Conservation (phyloP, 345 rosid species). For the Eutrema yunnanense region DNA sequence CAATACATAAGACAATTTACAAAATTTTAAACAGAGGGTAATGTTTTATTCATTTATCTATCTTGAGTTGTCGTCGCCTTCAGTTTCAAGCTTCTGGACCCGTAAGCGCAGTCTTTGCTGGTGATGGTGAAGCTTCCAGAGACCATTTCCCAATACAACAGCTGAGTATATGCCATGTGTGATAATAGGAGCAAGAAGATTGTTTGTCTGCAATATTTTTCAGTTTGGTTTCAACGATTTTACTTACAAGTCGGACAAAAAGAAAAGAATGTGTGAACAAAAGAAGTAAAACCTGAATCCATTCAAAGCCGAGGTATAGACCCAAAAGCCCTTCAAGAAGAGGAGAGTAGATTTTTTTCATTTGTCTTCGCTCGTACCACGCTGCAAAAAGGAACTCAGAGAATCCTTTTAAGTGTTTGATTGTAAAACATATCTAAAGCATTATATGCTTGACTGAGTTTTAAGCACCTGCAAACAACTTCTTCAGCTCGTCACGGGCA, state of each 20-base stretch:
- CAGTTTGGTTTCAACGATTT: neutral
- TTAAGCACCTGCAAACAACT: slow-evolving; percentile 71
- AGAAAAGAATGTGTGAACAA: neutral
- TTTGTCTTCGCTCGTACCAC: slow-evolving; percentile 93
- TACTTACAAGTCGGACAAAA: neutral
- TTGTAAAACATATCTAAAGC: neutral
- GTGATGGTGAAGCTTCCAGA: slow-evolving; percentile 88
- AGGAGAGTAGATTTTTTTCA: slow-evolving; percentile 95
- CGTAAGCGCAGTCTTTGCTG: slow-evolving; percentile 59
- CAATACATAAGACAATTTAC: slow-evolving; percentile 15
- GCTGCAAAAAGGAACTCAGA: slow-evolving; percentile 39
- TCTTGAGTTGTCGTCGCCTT: slow-evolving; percentile 28
- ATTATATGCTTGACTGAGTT: neutral
- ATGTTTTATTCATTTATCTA: neutral
- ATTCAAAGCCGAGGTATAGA: slow-evolving; percentile 88
- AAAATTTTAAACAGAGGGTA: neutral
- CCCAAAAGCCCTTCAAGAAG: slow-evolving; percentile 91
- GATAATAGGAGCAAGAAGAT: slow-evolving; percentile 82
- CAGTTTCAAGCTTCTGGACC: slow-evolving; percentile 49
- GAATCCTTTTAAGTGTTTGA: neutral
- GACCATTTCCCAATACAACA: slow-evolving; percentile 84
- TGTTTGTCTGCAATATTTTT: slow-evolving; percentile 55
- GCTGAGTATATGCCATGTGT: slow-evolving; percentile 90
- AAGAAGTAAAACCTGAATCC: slow-evolving; percentile 64
- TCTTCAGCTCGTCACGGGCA: slow-evolving; percentile 73